A percentile compares a stretch with the other conserved stretches of the same genome.
Evolutionary conservation across 148 eudicot species (phyloP).

Genomic region (Talinum fruticosum): DNA sequence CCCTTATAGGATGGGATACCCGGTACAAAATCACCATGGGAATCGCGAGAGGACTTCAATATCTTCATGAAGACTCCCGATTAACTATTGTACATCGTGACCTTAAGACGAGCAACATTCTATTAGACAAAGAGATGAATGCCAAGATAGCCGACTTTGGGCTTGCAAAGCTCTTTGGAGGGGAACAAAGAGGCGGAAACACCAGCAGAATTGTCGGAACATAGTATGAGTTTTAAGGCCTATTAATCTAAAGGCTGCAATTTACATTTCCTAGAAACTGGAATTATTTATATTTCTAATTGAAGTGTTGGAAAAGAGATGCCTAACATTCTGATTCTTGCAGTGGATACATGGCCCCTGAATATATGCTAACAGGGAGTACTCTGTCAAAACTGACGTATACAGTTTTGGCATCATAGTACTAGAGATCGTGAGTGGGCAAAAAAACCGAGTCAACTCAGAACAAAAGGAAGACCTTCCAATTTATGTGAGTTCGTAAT

Average conservation of each 20-base stretch:
- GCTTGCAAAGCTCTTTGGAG: constrained; percentile 51
- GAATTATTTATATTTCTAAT: no score
- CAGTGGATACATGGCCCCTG: constrained; percentile 29
- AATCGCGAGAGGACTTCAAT: constrained; percentile 32
- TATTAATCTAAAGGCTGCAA: no score
- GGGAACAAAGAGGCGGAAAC: constrained; percentile 48
- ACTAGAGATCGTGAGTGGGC: no score
- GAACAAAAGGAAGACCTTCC: constrained; percentile 4
- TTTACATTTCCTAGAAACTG: no score
- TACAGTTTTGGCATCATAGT: constrained; percentile 44
- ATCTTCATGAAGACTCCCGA: constrained; percentile 36
- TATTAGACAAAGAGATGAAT: constrained; percentile 47
- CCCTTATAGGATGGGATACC: constrained; percentile 19
- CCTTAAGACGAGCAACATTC: constrained; percentile 61
- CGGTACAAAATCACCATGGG: constrained; percentile 29
- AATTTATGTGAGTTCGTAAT: background rate
- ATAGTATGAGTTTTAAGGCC: constrained; percentile 16
- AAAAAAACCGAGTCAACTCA: constrained; percentile 6
- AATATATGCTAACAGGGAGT: constrained; percentile 39
- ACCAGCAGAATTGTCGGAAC: constrained; percentile 41
- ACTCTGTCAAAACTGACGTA: constrained; percentile 45
- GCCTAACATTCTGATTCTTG: no score
- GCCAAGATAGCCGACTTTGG: constrained; percentile 79
- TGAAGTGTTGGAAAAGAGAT: no score
- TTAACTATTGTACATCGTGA: constrained; percentile 37